These are phyloP conservation scores for Parasitella parasitica DNA, from an alignment of 371 early-diverging fungal genomes.

Conservation along the genomic window DNA sequence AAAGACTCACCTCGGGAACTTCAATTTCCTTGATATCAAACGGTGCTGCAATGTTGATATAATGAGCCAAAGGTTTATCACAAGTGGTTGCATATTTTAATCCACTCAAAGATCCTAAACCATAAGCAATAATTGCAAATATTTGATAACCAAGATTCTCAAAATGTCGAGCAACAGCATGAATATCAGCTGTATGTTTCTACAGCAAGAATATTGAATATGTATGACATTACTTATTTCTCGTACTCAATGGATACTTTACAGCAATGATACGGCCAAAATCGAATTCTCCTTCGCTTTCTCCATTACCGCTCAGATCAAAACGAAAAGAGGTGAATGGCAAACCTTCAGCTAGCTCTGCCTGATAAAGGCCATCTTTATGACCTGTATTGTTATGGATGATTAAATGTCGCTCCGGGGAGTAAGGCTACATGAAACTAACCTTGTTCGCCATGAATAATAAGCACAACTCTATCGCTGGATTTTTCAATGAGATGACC, in stretches of 20 bases:
- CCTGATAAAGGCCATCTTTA: conserved; percentile 52
- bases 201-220: neutral
- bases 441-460: conserved; percentile 34
- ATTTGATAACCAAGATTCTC: conserved; percentile 50
- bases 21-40: conserved; percentile 19
- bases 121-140: conserved; percentile 49
- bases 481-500: conserved; percentile 19
- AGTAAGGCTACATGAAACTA: too few relatives aligned
- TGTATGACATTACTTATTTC: neutral
- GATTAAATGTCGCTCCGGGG: too few relatives aligned
- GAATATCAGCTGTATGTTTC: conserved; percentile 47
- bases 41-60: conserved; percentile 48
- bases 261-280: conserved; percentile 43
- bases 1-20: neutral
- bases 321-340: conserved; percentile 52
- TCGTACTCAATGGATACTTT: neutral
- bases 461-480: conserved; percentile 9
- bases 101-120: conserved; percentile 46
- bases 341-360: conserved; percentile 41
- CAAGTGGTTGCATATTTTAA: conserved; percentile 52
- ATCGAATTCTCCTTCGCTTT: conserved; percentile 46
- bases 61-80: conserved; percentile 31
- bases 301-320: conserved; percentile 53
- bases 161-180: conserved; percentile 44
- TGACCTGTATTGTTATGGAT: conserved; percentile 30